phyloP scores from a whole-genome alignment of 305 asterid genomes.

The Lippia alba region DNA sequence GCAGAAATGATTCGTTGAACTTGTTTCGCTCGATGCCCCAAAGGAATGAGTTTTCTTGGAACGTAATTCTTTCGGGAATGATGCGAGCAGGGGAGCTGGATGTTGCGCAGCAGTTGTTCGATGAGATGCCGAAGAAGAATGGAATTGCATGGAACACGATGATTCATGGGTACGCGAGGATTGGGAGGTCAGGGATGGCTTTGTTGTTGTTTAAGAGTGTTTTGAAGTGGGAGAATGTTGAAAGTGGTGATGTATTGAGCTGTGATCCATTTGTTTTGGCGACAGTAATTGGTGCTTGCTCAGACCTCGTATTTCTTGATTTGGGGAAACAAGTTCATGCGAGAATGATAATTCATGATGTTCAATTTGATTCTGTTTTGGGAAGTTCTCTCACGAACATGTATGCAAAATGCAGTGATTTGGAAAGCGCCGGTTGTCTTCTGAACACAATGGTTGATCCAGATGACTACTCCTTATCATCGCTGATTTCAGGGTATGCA shows the following conservation, averaged over 20 bases:
- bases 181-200: conserved; percentile 52
- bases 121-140: conserved; percentile 73
- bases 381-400: conserved; percentile 76
- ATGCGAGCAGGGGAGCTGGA: conserved; percentile 54
- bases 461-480: conserved; percentile 69
- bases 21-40: conserved; percentile 60
- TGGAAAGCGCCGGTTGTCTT: conserved; percentile 55
- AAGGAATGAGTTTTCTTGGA: conserved; percentile 81
- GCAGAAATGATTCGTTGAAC: conserved; percentile 38
- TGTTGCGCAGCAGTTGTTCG: conserved; percentile 74
- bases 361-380: conserved; percentile 69
- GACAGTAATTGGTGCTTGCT: conserved; percentile 71
- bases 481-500: conserved; percentile 61
- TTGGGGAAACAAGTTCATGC: conserved; percentile 87
- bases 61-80: conserved; percentile 59
- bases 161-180: conserved; percentile 65
- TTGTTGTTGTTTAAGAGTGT: conserved; percentile 59
- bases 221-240: conserved; percentile 43
- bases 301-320: conserved; percentile 49
- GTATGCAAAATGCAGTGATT: conserved; percentile 81
- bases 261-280: conserved; percentile 70
- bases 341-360: conserved; percentile 50
- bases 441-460: conserved; percentile 49
- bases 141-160: conserved; percentile 92
- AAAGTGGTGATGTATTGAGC: conserved; percentile 36